Base-by-base conservation (phyloP, 2,329 filamentous ascomycete genomes). In the Raffaelea arxii region DNA sequence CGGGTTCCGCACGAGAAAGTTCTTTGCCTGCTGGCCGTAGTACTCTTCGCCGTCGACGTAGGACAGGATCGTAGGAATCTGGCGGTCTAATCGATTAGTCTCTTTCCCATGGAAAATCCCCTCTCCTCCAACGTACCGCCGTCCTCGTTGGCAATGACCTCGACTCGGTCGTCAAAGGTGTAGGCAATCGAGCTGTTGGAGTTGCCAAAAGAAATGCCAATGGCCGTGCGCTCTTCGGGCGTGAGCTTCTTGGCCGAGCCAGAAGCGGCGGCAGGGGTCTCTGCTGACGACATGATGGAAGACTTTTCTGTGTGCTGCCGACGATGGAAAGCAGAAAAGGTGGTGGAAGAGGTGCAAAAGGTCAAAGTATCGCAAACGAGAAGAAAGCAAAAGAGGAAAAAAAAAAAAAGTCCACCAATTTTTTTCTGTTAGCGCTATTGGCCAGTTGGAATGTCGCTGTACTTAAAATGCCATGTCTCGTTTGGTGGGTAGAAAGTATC, bases 61-160 rank as follows among this genome's bases (percentile, higher is more conserved):
- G 32, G 92, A 96, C 58, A 98, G 74, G 57, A 94, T 81, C 38
- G 89, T 87, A 55, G 92, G 92, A 55, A 98, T 98, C 67, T 97
- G 91, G 66, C 92, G 90, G 69, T 98, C 92, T 91, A 55, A 49
- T 25, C 2, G 22, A 7, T 24, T 25, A 44, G 27, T 9, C 10
- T 32, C 27, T 32, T 32, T 10, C 10, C 16, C 27, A 32, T 9
- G 27, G 16, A 32, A 9, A 32, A 10, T 32, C 9, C 27, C 10
- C 27, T n/a, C n/a, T 16, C 14, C 14, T 36, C 6, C 16, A 36
- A 68, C 80, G 61, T 65, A 89, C 87, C 87, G 75, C 92, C 92
- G 63, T 97, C 92, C 72, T 97, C 92, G 70, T 98, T 97, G 62
- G 92, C 92, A 70, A 98, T 97, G 54, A 98, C 91, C 65, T 96